phyloP scores from a whole-genome alignment of 192 early-diverging fungal species.

The Umbelopsis ramanniana region DNA sequence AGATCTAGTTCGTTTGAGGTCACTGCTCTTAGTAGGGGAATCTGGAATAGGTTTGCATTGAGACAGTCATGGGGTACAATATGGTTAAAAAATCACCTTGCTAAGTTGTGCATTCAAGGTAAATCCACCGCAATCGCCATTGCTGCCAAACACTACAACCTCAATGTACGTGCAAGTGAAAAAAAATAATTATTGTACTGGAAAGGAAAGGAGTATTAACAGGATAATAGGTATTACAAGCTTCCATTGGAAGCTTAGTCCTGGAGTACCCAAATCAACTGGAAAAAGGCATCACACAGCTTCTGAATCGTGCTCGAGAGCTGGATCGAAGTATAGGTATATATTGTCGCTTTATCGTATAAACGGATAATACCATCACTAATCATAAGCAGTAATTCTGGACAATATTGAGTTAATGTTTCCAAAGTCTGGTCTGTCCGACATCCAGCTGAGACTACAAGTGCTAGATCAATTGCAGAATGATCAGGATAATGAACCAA shows the following conservation, averaged over 20 bases:
- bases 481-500: conserved; percentile 16
- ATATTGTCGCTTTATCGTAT: background rate
- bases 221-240: conserved; percentile 26
- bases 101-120: background rate
- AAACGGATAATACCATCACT: background rate
- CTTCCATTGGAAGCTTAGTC: conserved; percentile 48
- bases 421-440: conserved; percentile 36
- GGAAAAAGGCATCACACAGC: conserved; percentile 39
- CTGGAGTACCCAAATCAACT: conserved; percentile 44
- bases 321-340: conserved; percentile 2
- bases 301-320: conserved; percentile 26
- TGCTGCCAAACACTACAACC: background rate
- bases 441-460: conserved; percentile 30
- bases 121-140: conserved; percentile 15
- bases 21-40: conserved; percentile 27
- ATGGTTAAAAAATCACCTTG: background rate
- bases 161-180: background rate
- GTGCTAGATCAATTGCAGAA: conserved; percentile 30
- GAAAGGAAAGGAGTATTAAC: conserved; percentile 6
- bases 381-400: conserved; percentile 42
- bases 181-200: background rate
- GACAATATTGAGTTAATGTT: conserved; percentile 60
- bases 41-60: conserved; percentile 27
- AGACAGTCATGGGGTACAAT: background rate
- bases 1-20: background rate